Percentiles rank a stretch among this genome's conserved stretches.
Conservation (phyloP, 805 yeast species). For the Yarrowia deformans region DNA sequence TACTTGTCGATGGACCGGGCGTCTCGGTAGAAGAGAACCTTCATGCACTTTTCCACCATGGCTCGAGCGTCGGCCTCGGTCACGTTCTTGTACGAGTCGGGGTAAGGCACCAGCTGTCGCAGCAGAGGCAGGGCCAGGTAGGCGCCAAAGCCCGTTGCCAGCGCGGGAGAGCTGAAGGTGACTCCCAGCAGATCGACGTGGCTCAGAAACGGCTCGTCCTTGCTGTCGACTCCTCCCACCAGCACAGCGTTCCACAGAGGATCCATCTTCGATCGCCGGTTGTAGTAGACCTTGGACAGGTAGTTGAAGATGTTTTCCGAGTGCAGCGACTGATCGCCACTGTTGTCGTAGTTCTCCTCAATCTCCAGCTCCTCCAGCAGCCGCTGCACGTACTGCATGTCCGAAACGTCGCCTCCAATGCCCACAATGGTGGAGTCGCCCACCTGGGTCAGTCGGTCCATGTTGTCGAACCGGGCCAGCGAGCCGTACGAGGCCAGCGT, state of each 20-base stretch:
- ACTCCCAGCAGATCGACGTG: slow-evolving; percentile 94
- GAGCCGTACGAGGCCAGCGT: slow-evolving; percentile 92
- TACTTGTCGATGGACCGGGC: slow-evolving; percentile 91
- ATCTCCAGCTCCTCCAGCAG: slow-evolving; percentile 78
- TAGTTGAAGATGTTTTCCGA: slow-evolving; percentile 93
- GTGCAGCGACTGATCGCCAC: slow-evolving; percentile 65
- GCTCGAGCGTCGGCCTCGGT: slow-evolving; percentile 76
- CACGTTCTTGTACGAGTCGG: slow-evolving; percentile 73
- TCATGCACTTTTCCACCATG: slow-evolving; percentile 86
- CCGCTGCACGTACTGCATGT: slow-evolving; percentile 82
- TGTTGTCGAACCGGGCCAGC: slow-evolving; percentile 80
- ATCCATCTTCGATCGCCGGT: slow-evolving; percentile 89
- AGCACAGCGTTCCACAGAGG: slow-evolving; percentile 95
- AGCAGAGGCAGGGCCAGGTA: slow-evolving; percentile 92
- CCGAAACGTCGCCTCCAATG: slow-evolving; percentile 92
- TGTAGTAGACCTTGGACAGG: slow-evolving; percentile 80
- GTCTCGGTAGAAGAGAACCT: slow-evolving; percentile 92
- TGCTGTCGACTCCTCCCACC: slow-evolving; percentile 86
- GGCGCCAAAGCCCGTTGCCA: slow-evolving; percentile 97
- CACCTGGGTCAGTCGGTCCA: slow-evolving; percentile 83
- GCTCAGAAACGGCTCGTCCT: slow-evolving; percentile 73
- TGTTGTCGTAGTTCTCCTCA: slow-evolving; percentile 78
- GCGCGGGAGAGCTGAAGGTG: slow-evolving; percentile 81
- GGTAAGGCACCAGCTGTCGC: slow-evolving; percentile 81
- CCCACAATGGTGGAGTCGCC: slow-evolving; percentile 92